Conservation (phyloP, 805 yeast genomes). For the Sugiyamaella boreocaroliniensis region DNA sequence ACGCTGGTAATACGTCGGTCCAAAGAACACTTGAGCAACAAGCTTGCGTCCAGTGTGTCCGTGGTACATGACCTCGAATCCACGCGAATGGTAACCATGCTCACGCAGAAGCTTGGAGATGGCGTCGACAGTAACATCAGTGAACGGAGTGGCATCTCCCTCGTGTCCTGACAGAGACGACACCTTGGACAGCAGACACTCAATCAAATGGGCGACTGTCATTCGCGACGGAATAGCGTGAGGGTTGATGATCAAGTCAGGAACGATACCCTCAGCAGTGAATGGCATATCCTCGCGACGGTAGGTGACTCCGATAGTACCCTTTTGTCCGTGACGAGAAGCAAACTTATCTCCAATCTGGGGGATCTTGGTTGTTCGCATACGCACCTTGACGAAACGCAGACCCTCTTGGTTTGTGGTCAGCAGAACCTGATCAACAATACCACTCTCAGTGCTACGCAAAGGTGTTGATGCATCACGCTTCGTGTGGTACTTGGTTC, state of each 20-base stretch:
- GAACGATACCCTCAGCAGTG: conserved; percentile 90
- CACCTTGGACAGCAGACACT: conserved; percentile 92
- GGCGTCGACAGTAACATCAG: conserved; percentile 97
- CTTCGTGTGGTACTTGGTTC: conserved; percentile 96
- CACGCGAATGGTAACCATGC: conserved; percentile 96
- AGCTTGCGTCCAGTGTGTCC: conserved; percentile 98
- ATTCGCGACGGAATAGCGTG: conserved; percentile 99
- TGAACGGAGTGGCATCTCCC: conserved; percentile 99
- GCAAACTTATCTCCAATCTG: conserved; percentile 99
- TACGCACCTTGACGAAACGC: conserved; percentile 94
- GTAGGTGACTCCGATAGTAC: conserved; percentile 98
- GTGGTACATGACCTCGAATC: conserved; percentile 96
- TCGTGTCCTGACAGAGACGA: conserved; percentile 92
- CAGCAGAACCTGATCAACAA: conserved; percentile 92
- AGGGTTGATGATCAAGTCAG: conserved; percentile 95
- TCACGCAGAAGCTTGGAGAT: conserved; percentile 86
- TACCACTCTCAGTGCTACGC: conserved; percentile 95
- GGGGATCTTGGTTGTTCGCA: conserved; percentile 97
- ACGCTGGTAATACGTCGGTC: conserved; percentile 99
- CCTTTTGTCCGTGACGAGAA: conserved; percentile 99
- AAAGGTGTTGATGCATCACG: conserved; percentile 98
- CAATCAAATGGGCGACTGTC: conserved; percentile 99
- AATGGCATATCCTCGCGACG: conserved; percentile 99
- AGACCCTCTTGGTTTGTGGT: conserved; percentile 98
- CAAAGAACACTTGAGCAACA: conserved; percentile 97